Evolutionary conservation across 2,329 filamentous ascomycete species (phyloP), one percentile per base, ranked within the genome.

Genomic region (Elsinoe ampelina): DNA sequence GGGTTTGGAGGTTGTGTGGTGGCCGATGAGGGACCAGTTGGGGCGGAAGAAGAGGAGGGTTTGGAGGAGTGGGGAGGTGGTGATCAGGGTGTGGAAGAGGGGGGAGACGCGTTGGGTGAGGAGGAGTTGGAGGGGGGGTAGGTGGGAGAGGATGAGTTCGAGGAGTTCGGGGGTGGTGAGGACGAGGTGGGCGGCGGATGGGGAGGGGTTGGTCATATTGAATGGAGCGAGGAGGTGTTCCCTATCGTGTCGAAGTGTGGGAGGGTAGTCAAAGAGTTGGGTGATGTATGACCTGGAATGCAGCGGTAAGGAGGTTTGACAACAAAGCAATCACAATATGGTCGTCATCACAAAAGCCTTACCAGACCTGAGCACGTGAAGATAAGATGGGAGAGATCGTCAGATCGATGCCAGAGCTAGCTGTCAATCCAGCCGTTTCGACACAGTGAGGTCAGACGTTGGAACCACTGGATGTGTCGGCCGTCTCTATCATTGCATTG

Each of bases 121-220:
- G 22, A 71, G 65, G 10, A 71, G 61, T 39, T 70, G 64, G 58
- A 63, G 62, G 5, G 58, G 61, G 30, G 59, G 59, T 2, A 73
- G 66, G 15, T 69, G 57, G 7, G 61, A 55, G 22, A 73, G 68
- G 59, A 72, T 66, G 38, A 65, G 50, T 61, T 72, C 70, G 55
- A 72, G 66, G 57, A 73, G 67, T 60, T 73, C 71, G 22, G 70
- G 68, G 4, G 69, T 65, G 32, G 62, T 50, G 58, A 73, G 59
- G 42, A 71, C 67, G n/a, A 58, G 63, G 32, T 12, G 6, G 48
- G 32, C n/a, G 17, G 48, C 48, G 30, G 48, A 51, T 7, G 34
- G 7, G 6, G 22, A n/a, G 17, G 17, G 11, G 17, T 10, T 38
- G 17, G 10, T n/a, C 41, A 38, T 38, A 17, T 36, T 20, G 22